Conservation (phyloP, 139 green algal genomes). For the Micractinium sp. region DNA sequence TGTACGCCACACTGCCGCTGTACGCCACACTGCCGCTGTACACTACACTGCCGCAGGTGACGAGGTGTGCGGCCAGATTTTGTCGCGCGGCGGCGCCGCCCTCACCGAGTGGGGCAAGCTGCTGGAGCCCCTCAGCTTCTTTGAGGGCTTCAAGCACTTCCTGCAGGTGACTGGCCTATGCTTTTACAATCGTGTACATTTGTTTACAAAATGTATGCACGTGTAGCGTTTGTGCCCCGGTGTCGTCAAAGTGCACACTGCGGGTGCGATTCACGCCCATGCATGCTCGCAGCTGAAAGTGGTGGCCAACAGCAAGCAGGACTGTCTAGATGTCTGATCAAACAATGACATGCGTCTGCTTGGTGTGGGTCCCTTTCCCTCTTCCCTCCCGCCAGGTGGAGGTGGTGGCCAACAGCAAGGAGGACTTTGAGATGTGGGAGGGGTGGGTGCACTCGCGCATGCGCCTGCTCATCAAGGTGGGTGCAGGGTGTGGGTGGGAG, state of each 20-base stretch:
- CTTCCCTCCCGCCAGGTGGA: slow-evolving; percentile 66
- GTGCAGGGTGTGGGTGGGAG: not conserved
- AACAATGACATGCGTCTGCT: slow-evolving; percentile 84
- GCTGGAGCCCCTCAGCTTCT: slow-evolving; percentile 81
- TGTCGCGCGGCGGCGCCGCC: slow-evolving; percentile 34
- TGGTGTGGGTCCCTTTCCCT: too few relatives aligned
- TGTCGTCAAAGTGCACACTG: too few relatives aligned
- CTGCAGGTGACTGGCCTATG: slow-evolving; percentile 60
- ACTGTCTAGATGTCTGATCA: slow-evolving; percentile 88
- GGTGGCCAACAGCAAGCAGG: slow-evolving; percentile 63
- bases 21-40: not conserved
- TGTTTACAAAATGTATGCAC: too few relatives aligned
- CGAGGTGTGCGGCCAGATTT: slow-evolving; percentile 60
- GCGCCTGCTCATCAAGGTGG: slow-evolving; percentile 70
- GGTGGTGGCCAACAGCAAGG: slow-evolving; percentile 70
- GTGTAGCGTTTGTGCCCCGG: too few relatives aligned
- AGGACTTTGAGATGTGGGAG: slow-evolving; percentile 84
- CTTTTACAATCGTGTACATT: too few relatives aligned
- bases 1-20: too few relatives aligned
- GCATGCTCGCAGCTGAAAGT: slow-evolving; percentile 75
- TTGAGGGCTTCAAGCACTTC: slow-evolving; percentile 83
- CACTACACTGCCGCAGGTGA: slow-evolving; percentile 33
- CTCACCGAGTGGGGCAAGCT: slow-evolving; percentile 66
- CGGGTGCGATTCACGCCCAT: not conserved
- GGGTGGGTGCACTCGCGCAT: slow-evolving; percentile 89